Percentiles rank a stretch among this genome's conserved stretches.
Conservation (phyloP, 768 basidiomycete species). For the Leccinum subtestaceum region DNA sequence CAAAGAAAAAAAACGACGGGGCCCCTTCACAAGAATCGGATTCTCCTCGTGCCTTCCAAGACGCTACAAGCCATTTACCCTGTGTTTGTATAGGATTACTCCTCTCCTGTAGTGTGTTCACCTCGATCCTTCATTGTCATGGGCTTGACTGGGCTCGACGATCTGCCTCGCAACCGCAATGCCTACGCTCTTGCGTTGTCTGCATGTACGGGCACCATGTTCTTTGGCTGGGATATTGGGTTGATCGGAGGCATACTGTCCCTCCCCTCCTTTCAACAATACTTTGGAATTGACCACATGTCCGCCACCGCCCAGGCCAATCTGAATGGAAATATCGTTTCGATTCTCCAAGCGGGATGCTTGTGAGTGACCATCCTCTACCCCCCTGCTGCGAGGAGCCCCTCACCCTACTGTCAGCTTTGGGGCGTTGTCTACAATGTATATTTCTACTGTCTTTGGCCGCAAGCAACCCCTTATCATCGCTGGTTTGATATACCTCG, state of each 20-base stretch:
- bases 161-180: constrained; percentile 37
- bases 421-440: constrained; percentile 42
- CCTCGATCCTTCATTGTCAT: constrained; percentile 9
- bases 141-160: constrained; percentile 24
- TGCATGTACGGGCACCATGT: constrained; percentile 46
- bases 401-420: constrained; percentile 29
- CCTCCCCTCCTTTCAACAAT: constrained; percentile 45
- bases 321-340: constrained; percentile 51
- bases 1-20: no score
- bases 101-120: neutral
- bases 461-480: constrained; percentile 44
- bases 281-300: constrained; percentile 45
- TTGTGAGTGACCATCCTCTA: constrained; percentile 36
- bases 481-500: constrained; percentile 44
- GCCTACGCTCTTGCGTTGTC: constrained; percentile 46
- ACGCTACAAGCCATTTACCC: no score
- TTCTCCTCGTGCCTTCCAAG: no score
- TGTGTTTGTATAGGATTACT: neutral
- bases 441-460: constrained; percentile 42
- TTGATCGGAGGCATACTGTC: constrained; percentile 50
- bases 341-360: constrained; percentile 47
- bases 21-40: no score
- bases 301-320: constrained; percentile 36
- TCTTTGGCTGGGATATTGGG: constrained; percentile 49
- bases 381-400: neutral